Conservation (phyloP, 495 filamentous ascomycete species). For the Tuber borchii region DNA sequence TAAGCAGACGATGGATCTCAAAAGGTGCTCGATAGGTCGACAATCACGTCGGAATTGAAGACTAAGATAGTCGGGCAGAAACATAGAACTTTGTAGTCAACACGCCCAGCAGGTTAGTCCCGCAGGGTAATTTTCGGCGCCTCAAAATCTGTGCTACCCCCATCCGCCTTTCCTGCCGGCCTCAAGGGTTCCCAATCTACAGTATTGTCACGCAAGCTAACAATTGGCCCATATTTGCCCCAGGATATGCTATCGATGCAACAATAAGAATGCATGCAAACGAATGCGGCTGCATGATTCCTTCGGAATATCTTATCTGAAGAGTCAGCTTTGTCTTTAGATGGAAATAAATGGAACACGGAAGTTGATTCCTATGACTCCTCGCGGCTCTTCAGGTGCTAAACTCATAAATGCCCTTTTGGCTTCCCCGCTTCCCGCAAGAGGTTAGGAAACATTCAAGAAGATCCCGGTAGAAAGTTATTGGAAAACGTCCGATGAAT, state of each 20-base stretch:
- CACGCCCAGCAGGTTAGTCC: neutral
- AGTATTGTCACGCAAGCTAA: neutral
- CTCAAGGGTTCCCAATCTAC: neutral
- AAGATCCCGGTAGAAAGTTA: neutral
- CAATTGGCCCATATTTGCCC: neutral
- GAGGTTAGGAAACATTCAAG: neutral
- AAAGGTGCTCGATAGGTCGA: neutral
- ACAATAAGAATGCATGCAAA: neutral
- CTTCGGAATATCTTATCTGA: neutral
- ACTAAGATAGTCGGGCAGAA: neutral
- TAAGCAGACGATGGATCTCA: neutral
- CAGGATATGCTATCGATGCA: neutral
- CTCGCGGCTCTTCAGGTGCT: neutral
- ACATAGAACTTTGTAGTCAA: neutral
- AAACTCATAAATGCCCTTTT: neutral
- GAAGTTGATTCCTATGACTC: neutral
- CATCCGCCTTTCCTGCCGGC: neutral
- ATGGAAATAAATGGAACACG: neutral
- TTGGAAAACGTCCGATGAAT: too few species aligned
- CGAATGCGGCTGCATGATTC: neutral
- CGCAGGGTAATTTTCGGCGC: constrained; percentile 2
- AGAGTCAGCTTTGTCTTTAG: neutral
- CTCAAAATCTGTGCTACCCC: neutral
- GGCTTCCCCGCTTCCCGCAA: neutral
- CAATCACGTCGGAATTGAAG: neutral